Conservation (phyloP, 805 yeast species). For the Saturnispora serradocipensis region DNA sequence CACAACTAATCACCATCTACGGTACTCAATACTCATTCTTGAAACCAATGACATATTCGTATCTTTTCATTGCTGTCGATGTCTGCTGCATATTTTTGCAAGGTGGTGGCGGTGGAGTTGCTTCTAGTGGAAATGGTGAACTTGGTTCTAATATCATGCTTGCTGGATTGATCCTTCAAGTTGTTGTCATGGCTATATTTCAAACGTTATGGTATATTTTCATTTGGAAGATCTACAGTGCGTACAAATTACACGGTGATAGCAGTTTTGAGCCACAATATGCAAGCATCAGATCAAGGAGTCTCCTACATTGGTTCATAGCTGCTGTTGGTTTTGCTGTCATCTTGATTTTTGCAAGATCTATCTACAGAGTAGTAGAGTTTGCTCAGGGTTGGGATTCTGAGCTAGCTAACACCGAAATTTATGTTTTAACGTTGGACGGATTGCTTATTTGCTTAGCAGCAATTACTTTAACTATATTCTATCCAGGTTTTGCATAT, state of each 20-base stretch:
- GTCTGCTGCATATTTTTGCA: constrained; percentile 55
- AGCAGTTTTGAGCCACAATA: constrained; percentile 28
- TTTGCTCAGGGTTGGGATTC: constrained; percentile 65
- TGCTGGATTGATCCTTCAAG: constrained; percentile 70
- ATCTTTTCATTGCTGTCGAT: constrained; percentile 62
- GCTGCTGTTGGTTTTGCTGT: constrained; percentile 36
- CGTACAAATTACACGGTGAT: constrained; percentile 17
- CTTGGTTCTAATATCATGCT: constrained; percentile 42
- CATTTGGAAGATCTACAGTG: constrained; percentile 29
- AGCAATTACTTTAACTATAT: constrained; percentile 34
- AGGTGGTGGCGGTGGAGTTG: constrained; percentile 61
- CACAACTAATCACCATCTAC: constrained; percentile 54
- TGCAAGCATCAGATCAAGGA: constrained; percentile 26
- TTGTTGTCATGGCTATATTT: constrained; percentile 53
- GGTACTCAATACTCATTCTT: constrained; percentile 44
- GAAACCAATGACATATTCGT: constrained; percentile 52
- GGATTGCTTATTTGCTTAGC: constrained; percentile 49
- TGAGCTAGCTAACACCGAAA: constrained; percentile 46
- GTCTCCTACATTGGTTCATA: constrained; percentile 35
- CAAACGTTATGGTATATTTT: constrained; percentile 38
- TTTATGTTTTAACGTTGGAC: constrained; percentile 49
- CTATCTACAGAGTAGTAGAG: constrained; percentile 64
- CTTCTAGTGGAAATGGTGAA: constrained; percentile 21
- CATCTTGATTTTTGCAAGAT: constrained; percentile 49
- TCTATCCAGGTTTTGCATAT: constrained; percentile 55